Base-by-base conservation (phyloP, 2,329 filamentous ascomycete species). In the Endocalyx cinctus region DNA sequence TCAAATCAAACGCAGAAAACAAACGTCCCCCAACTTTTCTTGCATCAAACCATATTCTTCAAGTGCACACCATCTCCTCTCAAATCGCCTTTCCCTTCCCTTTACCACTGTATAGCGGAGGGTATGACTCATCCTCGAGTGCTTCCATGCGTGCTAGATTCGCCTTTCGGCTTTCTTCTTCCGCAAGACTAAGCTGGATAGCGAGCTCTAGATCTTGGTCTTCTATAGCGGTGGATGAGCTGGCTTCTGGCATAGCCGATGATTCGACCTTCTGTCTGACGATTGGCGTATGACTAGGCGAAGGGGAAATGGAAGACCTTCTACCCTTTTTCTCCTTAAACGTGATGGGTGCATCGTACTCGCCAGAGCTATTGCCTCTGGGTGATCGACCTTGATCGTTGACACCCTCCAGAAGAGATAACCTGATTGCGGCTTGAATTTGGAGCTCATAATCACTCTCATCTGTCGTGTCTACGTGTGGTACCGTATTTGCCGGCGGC, bases 171-270 rank as follows among this genome's bases (percentile, higher is more conserved):
- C 57, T 59, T 44, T 66, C 57, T 35, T 72, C 67, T 41, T 80
- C 74, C 26, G 73, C 68, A 43, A 81, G 60, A 45, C 79, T 83
- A 15, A 82, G 58, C 39, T 69, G 67, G 30, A 82, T 54, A 3
- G 79, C 79, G 22, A 79, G 60, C 33, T 78, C 74, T 29, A 82
- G 44, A 44, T 82, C 79, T 31, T 74, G 73, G 28, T 79, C 74
- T 10, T 58, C 56, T 15, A 35, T 27, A 17, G 33, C 34, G 29
- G 39, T 45, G 1, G 45, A 39, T 19, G 48, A 44, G 15, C 45
- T 42, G 5, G 46, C 43, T n/a, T n/a, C n/a, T n/a, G n/a, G n/a
- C n/a, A n/a, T n/a, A n/a, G n/a, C n/a, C 13, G 25, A 36, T 6
- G 44, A 51, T 17, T 43, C 41, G 10, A 39, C 39, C 27, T 30